Base-by-base conservation (phyloP, 495 filamentous ascomycete genomes). In the Tuber umbilicatum region DNA sequence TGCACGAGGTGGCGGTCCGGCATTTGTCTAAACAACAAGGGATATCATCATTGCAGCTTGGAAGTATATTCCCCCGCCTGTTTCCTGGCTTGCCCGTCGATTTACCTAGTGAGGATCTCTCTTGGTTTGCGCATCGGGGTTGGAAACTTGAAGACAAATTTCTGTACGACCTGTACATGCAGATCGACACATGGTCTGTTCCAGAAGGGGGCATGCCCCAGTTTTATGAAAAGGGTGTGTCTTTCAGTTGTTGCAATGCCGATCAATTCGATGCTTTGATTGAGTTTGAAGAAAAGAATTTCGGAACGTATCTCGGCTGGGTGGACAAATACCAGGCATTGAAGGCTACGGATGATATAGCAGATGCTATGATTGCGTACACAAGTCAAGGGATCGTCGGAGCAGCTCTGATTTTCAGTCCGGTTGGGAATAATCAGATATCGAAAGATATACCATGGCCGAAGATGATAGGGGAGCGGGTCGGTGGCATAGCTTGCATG, bases 361-460 rank as follows among this genome's bases (percentile, higher is more conserved):
- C 80, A n/a, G 80, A 81, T 42, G 80, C 80, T 27, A 76, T 81
- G 76, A 80, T 81, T 45, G 80, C 80, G 9, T 81, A 79, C 73
- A 81, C 80, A 6, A 78, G 42, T 55, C 73, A 80, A 60, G 79
- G 74, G 19, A 87, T 89, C 70, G 82, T 90, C 19, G 89, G 87
- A 4, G 83, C 85, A 19, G 89, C 88, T 60, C 80, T 90, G 41
- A 87, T 88, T 16, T 90, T 89, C 73, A 85, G 83, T 38, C 85
- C 85, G 27, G 84, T 83, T 40, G 85, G 85, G 55, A 87, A 85
- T 38, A 88, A 87, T 74, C 84, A 85, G 23, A 85, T 86, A 38
- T 85, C 85, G 16, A 85, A 85, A 40, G 88, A 90, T 80, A 83
- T 90, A 41, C 89, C 89, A 12, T 90, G 89, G 89, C 86, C 87